Evolutionary conservation across 331 rosid genomes (phyloP).

Genomic region (Quercus lobata): DNA sequence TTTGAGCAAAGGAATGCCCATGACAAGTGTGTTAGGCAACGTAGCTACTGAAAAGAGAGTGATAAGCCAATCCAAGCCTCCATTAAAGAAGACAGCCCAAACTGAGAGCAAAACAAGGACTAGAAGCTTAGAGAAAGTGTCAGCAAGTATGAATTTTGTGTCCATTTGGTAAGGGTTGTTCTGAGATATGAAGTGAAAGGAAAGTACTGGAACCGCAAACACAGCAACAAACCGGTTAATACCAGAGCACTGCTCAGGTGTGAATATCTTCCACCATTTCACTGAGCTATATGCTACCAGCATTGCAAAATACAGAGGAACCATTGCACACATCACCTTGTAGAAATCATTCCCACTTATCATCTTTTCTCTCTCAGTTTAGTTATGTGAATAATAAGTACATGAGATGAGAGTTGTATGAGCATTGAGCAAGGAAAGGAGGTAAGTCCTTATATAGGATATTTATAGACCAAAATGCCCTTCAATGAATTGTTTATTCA

Average conservation of each 20-base stretch:
- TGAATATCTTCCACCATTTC: slow-evolving; percentile 63
- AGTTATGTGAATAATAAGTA: too few relatives aligned
- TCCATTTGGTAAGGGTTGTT: slow-evolving; percentile 74
- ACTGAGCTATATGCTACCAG: slow-evolving; percentile 47
- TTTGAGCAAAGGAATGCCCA: slow-evolving; percentile 74
- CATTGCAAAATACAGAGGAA: slow-evolving; percentile 60
- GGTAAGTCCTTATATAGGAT: slow-evolving; percentile 18
- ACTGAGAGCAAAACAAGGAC: slow-evolving; percentile 41
- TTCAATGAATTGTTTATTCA: slow-evolving; percentile 1
- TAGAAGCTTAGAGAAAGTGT: slow-evolving; percentile 54
- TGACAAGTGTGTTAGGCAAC: slow-evolving; percentile 68
- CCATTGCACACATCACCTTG: slow-evolving; percentile 75
- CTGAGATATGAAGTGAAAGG: slow-evolving; percentile 64
- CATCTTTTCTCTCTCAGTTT: slow-evolving; percentile 21
- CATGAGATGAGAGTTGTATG: not conserved
- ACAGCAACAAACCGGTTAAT: slow-evolving; percentile 79
- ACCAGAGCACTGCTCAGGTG: slow-evolving; percentile 58
- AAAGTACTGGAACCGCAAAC: slow-evolving; percentile 67
- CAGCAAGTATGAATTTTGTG: slow-evolving; percentile 50
- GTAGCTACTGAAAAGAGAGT: slow-evolving; percentile 65
- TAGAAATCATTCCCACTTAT: slow-evolving; percentile 56
- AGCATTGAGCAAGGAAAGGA: not conserved
- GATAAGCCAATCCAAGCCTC: slow-evolving; percentile 60
- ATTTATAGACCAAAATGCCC: slow-evolving; percentile 39
- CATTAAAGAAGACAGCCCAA: slow-evolving; percentile 36